These are phyloP conservation scores for Eleusine coracana DNA, from an alignment of 176 grass and related monocot species.

Conservation along the genomic window DNA sequence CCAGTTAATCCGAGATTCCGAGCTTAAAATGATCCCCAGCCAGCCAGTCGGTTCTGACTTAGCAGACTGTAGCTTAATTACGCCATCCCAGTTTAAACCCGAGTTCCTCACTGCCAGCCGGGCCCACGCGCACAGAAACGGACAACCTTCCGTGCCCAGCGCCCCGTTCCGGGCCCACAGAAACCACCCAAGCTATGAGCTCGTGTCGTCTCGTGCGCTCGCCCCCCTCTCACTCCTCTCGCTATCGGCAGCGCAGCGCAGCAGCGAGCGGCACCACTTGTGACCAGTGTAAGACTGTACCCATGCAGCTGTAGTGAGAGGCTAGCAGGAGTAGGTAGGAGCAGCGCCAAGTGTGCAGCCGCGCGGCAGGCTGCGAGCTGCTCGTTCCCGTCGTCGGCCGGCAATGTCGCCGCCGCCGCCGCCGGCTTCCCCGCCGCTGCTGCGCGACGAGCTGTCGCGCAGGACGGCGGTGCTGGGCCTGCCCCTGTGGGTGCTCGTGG, in stretches of 20 bases:
- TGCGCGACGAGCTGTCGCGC: conserved; percentile 70
- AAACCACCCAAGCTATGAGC: conserved; percentile 11
- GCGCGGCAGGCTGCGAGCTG: not conserved
- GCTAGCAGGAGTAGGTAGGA: not conserved
- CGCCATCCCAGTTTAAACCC: conserved; percentile 22
- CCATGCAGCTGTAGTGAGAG: conserved; percentile 20
- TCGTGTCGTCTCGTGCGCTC: conserved; percentile 3
- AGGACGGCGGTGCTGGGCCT: conserved; percentile 80
- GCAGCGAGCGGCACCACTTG: not conserved
- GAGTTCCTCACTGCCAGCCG: not conserved
- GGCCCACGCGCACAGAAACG: conserved; percentile 36
- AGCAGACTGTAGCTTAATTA: not conserved
- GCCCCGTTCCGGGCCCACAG: conserved; percentile 22
- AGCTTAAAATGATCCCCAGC: not conserved
- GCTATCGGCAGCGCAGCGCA: conserved; percentile 23
- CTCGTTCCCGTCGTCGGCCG: not conserved
- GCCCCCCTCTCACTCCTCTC: not conserved
- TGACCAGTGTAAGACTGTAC: not conserved
- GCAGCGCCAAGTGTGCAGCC: not conserved
- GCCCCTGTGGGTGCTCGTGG: conserved; percentile 85
- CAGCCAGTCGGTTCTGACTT: conserved; percentile 8
- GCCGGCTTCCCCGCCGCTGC: conserved; percentile 48
- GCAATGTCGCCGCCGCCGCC: conserved; percentile 45
- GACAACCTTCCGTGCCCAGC: conserved; percentile 47
- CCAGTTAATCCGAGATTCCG: not conserved